Evolutionary conservation across 768 basidiomycete genomes (phyloP), one percentile per base, ranked within the genome.

Genomic region (Amanita rubescens): DNA sequence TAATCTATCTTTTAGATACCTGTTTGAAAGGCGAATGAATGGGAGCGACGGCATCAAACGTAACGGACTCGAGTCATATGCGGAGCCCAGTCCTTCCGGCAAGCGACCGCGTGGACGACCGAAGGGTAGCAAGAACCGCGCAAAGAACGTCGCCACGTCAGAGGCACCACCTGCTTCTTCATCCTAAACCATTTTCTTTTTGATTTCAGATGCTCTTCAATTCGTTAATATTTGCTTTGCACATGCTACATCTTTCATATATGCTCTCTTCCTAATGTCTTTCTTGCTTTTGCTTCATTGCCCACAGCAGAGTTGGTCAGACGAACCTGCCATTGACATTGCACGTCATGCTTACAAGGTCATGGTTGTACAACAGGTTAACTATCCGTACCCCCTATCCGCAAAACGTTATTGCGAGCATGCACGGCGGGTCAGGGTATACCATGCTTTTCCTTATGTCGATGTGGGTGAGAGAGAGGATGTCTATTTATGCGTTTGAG

Each of bases 81-180:
- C 12, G 2, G 44, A 44, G 5, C 6, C 17, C 20, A 51, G 52
- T 4, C 49, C 50, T 24, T 55, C 60, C 14, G 64, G 63, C 6
- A 86, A 85, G 57, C 67, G 83, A 12, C 81, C 84, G 0, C 71
- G 85, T 39, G 85, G 85, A 24, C 69, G 85, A 8, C 85, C 85
- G 32, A 84, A 82, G 60, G 85, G 85, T 2, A 87, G 85, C 63
- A 85, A 83, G 66, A 86, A 85, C 35, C 54, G 54, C 35, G 54
- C 54, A 12, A 55, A 55, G 37, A 41, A 17, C 32, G 34, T 43
- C 14, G 41, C 51, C 43, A 53, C 33, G 32, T 45, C 52, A 45
- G 52, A 53, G 34, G 52, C 52, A 30, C 52, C 52, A 3, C 52
- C 52, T 20, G 52, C 32, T 46, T 53, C 52, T 12, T 53, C 52